A percentile compares a stretch with the other conserved stretches of the same genome.
Evolutionary conservation across 208 protist genomes (phyloP).

Genomic region (Leishmania tropica): DNA sequence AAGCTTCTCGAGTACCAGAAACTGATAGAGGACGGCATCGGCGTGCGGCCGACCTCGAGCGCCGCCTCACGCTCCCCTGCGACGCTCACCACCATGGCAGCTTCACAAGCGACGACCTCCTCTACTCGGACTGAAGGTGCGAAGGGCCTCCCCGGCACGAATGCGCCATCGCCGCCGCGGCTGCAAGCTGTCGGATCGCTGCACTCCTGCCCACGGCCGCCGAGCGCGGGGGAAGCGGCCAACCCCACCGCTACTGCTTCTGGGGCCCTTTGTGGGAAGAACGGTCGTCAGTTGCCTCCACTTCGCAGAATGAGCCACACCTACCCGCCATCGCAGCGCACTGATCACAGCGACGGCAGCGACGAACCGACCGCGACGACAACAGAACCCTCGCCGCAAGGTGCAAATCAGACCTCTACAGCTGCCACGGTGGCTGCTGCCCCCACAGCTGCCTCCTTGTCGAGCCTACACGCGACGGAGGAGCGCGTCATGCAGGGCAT

Average conservation of each 20-base stretch:
- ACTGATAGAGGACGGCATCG: constrained; percentile 54
- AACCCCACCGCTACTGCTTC: neutral
- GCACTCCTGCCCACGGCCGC: neutral
- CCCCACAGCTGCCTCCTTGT: neutral
- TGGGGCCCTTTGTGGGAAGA: neutral
- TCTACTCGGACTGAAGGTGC: neutral
- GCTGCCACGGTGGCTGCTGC: neutral
- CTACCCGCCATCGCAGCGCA: neutral
- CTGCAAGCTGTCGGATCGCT: neutral
- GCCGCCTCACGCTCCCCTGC: neutral
- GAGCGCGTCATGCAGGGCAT: constrained; percentile 24
- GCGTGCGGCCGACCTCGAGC: constrained; percentile 3
- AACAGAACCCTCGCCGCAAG: neutral
- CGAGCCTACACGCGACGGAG: constrained; percentile 25
- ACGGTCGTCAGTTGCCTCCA: neutral
- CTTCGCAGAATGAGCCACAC: neutral
- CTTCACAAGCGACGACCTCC: neutral
- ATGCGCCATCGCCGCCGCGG: neutral
- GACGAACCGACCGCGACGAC: neutral
- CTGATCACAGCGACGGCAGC: neutral
- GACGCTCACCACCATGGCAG: neutral
- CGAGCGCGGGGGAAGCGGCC: neutral
- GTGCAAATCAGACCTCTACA: too few species aligned
- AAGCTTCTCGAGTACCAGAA: constrained; percentile 83
- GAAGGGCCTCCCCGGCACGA: neutral